Base-by-base conservation (phyloP, 257 asterid genomes). In the Misopates orontium region DNA sequence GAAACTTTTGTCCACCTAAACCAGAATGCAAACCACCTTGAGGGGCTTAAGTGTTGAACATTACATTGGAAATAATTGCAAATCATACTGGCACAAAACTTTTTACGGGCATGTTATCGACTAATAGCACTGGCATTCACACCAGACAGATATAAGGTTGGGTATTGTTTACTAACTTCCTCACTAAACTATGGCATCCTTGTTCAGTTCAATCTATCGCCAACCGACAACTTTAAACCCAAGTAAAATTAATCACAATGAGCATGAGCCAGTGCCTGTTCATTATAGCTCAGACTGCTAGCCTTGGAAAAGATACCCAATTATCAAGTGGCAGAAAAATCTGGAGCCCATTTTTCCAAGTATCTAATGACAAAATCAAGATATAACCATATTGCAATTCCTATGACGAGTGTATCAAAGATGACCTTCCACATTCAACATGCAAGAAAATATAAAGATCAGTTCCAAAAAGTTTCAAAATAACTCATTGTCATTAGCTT, bases 381-480 rank as follows among this genome's bases (percentile, higher is more conserved):
- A 45, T 45, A n/a, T 14, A 45, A n/a, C 51, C 19, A 14, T 45
- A 45, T 14, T 8, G 3, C 15, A 4, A 45, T 18, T 10, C 62
- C 31, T 45, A 21, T 22, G 44, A 28, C 2, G 36, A 28, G 36
- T 28, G 2, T 28, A 28, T 28, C 36, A 28, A 28, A 28, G 36
- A 28, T 28, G n/a, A n/a, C n/a, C n/a, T 28, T 28, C 6, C 36
- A 28, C 36, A 28, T 2, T 28, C 36, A 28, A 28, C 4, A 28
- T 28, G 36, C 36, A 2, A 28, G 6, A 28, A 28, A 28, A 24
- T 28, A 2, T 22, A 45, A 48, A 73, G 69, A 45, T 7, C 31
- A 65, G 66, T 41, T 52, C 62, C 39, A 57, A 45, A 18, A 19
- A 56, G 22, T 47, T n/a, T 58, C 10, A 68, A 61, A 11, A 60